Evolutionary conservation across 2,329 filamentous ascomycete species (phyloP), one percentile per base, ranked within the genome.

Genomic region (Xylariales sp.): DNA sequence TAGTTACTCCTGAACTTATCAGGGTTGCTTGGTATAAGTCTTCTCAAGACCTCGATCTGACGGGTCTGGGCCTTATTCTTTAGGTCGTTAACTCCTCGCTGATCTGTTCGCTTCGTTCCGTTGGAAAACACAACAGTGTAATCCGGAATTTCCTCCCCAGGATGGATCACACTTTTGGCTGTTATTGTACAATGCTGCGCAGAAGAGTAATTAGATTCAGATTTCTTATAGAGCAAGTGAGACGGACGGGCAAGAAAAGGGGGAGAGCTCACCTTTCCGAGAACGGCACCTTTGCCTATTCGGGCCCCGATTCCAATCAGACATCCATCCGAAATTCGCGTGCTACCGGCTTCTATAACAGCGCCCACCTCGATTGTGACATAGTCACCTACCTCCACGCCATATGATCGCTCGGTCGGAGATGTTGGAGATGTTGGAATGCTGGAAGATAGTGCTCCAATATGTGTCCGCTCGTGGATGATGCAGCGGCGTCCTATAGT

Each of bases 401-500:
- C 80, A 8, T 40, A 44, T 13, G 67, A 67, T 10, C 56, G 51
- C 10, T 40, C 49, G 13, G 59, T 55, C n/a, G 57, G 54, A n/a
- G n/a, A n/a, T n/a, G n/a, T n/a, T n/a, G n/a, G n/a, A n/a, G n/a
- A n/a, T n/a, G n/a, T n/a, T n/a, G n/a, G n/a, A n/a, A n/a, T n/a
- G n/a, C n/a, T n/a, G 4, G 52, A 38, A 7, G 58, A 55, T 4
- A 51, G 48, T 15, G 68, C 71, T 13, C 79, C 79, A 13, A 86
- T 57, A 16, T 70, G 65, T 7, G 72, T 62, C 40, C 78, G 67
- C 63, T 97, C 93, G 49, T 85, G 80, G 29, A 97, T 72, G 31
- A 95, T 85, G 52, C 86, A 93, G 37, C 84, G 81, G 41, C 87
- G 81, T 18, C 90, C 89, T 42, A 95, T 77, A 19, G 81, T 81